Evolutionary conservation across 108 stramenopile species (phyloP), one percentile per base, ranked within the genome.

Genomic region (Nitzschia putrida): DNA sequence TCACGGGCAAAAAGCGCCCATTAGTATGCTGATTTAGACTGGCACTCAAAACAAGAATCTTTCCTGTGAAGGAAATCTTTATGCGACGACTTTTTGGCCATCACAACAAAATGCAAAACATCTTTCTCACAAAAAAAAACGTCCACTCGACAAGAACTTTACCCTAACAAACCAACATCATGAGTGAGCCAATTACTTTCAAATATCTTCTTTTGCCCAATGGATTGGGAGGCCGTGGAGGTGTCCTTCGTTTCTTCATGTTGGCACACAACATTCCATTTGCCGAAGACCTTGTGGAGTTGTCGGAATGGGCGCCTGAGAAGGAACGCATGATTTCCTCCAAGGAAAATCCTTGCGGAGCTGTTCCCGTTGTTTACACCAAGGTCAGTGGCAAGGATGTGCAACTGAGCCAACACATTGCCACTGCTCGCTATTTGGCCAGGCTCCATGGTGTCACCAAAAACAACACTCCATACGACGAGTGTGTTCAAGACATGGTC

Each of bases 401-500:
- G n/a, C 58, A 59, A 24, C 21, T 59, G 23, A 25, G 8, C 10
- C 26, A 59, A n/a, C 58, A 59, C 58, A 59, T 59, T 59, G 58
- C 58, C 26, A 37, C 37, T 8, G 11, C 58, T 18, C 25, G 58
- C 8, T 59, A 37, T 9, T 18, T 59, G 25, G 58, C 58, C 10
- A 22, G 18, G 12, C 13, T 59, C 58, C 58, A 59, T 59, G 37
- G 37, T 11, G 13, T 59, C 13, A n/a, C 11, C 20, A 21, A 54
- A 54, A 21, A 59, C 12, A 34, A 59, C 21, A n/a, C n/a, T n/a
- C n/a, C n/a, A n/a, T n/a, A n/a, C n/a, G n/a, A n/a, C n/a, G n/a
- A n/a, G n/a, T n/a, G n/a, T n/a, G 29, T 59, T 38, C 58, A 59
- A 59, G 58, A 59, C 21, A 16, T 59, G 58, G 58, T 59, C 14